Base-by-base conservation (phyloP, 768 basidiomycete genomes). In the Tylopilus felleus region DNA sequence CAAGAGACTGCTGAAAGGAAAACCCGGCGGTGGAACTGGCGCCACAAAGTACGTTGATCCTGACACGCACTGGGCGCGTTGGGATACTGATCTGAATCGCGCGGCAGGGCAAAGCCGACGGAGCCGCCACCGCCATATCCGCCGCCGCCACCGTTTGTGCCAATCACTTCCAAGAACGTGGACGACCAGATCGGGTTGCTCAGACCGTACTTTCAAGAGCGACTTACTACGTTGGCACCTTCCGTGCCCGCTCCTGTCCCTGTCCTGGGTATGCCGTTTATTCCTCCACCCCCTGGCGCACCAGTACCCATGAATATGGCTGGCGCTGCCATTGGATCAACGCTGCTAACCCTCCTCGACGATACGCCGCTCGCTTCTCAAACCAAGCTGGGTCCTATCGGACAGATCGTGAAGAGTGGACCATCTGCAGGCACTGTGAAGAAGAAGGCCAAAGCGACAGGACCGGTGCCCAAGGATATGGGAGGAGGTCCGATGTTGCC, bases 101-200 rank as follows among this genome's bases (percentile, higher is more conserved):
- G 8, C 40, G 45, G 46, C 58, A 88, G 85, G 49, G 76, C 77
- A 44, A 84, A 83, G 62, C 83, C 86, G 2, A 80, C 73, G 22
- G 88, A 91, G 67, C 88, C 89, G 0, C 89, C 88, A 1, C 83
- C 83, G 3, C 90, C 88, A 6, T 97, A 86, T 68, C 90, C 93
- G 0, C 90, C 88, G 0, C 95, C 94, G 0, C 87, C 88, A 0
- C 78, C 88, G 0, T 91, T 95, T 64, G 69, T 92, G 4, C 85
- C 84, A 2, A 78, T 98, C 62, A 83, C 80, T 1, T 74, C 80
- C 8, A 74, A 73, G 51, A 83, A 81, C 51, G 76, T 88, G 64
- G 86, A 88, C 33, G 74, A 83, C 23, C 93, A 96, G 63, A 92
- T 97, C 59, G 93, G 92, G 9, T 72, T 98, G 36, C 83, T 98